Conservation (phyloP, 805 yeast species). For the Kurtzmaniella cleridarum region DNA sequence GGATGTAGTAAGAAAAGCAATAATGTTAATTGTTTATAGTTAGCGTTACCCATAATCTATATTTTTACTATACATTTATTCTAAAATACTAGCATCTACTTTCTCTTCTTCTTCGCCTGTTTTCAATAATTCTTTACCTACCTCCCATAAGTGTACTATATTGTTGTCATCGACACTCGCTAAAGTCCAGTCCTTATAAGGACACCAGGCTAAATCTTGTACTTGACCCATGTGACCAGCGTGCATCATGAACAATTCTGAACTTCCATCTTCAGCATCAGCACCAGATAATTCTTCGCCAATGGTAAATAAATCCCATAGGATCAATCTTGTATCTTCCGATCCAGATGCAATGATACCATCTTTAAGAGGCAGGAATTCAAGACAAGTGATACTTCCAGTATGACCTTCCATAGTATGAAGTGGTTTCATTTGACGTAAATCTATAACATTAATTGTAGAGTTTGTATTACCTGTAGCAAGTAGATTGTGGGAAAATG, state of each 20-base stretch:
- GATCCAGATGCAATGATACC: conserved; percentile 76
- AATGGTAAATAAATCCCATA: conserved; percentile 76
- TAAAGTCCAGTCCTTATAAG: conserved; percentile 69
- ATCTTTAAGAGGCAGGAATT: conserved; percentile 74
- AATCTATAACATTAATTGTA: conserved; percentile 60
- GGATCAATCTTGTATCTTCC: conserved; percentile 67
- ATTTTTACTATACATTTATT: conserved; percentile 10
- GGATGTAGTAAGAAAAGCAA: no score
- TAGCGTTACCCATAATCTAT: neutral
- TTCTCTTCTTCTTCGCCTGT: conserved; percentile 10
- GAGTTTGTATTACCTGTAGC: conserved; percentile 71
- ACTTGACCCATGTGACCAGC: conserved; percentile 84
- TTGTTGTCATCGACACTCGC: conserved; percentile 62
- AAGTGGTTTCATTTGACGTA: conserved; percentile 42
- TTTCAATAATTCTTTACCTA: conserved; percentile 26
- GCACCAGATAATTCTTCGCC: conserved; percentile 85
- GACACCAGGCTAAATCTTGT: conserved; percentile 67
- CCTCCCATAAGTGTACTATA: conserved; percentile 56
- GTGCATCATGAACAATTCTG: conserved; percentile 86
- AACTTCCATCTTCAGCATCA: conserved; percentile 87
- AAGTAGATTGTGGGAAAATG: conserved; percentile 51
- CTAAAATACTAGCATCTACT: conserved; percentile 17
- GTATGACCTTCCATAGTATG: conserved; percentile 82
- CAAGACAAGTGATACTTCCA: conserved; percentile 62
- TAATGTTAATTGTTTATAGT: neutral